Percentiles rank a stretch among this genome's conserved stretches.
Evolutionary conservation across 1,139 yeast species (phyloP).

Genomic region (Taiozyma sp.): DNA sequence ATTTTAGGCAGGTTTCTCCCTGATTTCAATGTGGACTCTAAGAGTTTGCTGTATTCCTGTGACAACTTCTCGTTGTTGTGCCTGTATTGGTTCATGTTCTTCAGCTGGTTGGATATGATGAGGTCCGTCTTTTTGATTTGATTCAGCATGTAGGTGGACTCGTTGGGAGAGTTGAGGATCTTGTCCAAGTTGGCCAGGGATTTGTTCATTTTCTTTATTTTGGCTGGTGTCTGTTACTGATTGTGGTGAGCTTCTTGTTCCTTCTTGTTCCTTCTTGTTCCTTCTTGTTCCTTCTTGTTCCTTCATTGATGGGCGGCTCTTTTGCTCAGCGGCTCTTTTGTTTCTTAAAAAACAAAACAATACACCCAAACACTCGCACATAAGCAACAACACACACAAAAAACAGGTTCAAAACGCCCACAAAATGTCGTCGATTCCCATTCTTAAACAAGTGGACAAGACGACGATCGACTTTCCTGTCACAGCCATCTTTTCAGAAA

Average conservation of each 20-base stretch:
- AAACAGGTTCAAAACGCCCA: not conserved
- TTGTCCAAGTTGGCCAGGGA: not conserved
- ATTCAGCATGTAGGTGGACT: slow-evolving; percentile 6
- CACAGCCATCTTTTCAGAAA: not conserved
- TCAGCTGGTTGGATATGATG: slow-evolving; percentile 16
- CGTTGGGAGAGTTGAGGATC: slow-evolving; percentile 3
- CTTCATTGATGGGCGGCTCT: no score
- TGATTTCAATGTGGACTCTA: slow-evolving; percentile 2
- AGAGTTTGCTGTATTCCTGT: slow-evolving; percentile 9
- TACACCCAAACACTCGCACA: no score
- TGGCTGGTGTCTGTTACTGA: no score
- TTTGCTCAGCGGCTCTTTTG: no score
- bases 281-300: no score
- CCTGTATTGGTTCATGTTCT: slow-evolving; percentile 6
- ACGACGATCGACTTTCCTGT: not conserved
- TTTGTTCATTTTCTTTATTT: not conserved
- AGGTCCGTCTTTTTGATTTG: slow-evolving; percentile 19
- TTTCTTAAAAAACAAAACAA: no score
- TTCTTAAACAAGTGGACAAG: not conserved
- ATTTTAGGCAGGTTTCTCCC: slow-evolving; percentile 3
- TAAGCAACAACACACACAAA: not conserved
- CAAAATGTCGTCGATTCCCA: not conserved
- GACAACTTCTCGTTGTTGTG: slow-evolving; percentile 2
- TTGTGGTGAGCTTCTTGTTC: no score
- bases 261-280: no score